Evolutionary conservation across 345 rosid genomes (phyloP).

Genomic region (Microcos paniculata): DNA sequence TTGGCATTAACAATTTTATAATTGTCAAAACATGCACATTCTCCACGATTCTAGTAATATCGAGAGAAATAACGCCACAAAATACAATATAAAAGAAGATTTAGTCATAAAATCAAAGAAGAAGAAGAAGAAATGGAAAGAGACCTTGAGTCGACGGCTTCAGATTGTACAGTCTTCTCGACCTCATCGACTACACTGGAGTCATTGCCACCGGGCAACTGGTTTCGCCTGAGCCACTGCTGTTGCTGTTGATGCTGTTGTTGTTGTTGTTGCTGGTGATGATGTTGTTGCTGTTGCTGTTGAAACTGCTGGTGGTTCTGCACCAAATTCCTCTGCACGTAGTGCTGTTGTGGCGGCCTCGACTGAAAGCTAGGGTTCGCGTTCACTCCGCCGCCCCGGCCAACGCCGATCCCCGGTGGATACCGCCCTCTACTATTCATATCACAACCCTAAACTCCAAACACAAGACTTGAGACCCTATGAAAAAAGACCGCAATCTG

Average conservation of each 20-base stretch:
- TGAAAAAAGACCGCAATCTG: background rate
- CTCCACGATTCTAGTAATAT: background rate
- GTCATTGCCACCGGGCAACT: constrained; percentile 40
- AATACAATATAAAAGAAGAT: background rate
- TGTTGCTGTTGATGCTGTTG: constrained; percentile 44
- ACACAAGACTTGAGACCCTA: constrained; percentile 4
- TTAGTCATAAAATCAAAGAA: background rate
- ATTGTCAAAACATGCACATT: background rate
- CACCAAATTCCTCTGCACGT: constrained; percentile 51
- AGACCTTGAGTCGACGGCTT: constrained; percentile 79
- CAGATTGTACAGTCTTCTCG: constrained; percentile 81
- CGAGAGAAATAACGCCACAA: background rate
- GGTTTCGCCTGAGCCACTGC: constrained; percentile 66
- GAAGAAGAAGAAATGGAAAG: background rate
- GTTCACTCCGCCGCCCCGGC: constrained; percentile 63
- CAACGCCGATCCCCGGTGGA: constrained; percentile 67
- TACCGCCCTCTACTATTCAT: constrained; percentile 87
- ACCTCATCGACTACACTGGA: constrained; percentile 51
- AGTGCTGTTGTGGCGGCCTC: constrained; percentile 47
- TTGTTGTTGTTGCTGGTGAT: constrained; percentile 35
- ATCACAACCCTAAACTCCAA: constrained; percentile 33
- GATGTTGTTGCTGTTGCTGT: constrained; percentile 37
- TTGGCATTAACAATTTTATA: background rate
- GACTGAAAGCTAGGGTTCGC: constrained; percentile 48
- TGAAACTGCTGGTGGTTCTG: constrained; percentile 44